Evolutionary conservation across 805 yeast species (phyloP).

Genomic region (Teunomyces kruisii): DNA sequence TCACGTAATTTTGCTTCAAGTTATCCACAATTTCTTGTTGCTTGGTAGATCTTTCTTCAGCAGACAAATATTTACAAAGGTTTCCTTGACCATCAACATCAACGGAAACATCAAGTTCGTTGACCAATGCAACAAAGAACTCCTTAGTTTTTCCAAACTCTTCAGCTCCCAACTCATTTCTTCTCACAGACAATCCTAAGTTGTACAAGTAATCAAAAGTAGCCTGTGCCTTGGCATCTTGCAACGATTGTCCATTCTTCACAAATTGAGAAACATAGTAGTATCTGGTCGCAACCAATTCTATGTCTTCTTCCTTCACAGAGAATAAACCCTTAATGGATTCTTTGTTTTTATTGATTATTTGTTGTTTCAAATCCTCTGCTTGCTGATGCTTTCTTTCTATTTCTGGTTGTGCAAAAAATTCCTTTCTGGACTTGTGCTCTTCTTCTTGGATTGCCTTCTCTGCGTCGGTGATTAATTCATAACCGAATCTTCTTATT

Average conservation of each 20-base stretch:
- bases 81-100: constrained; percentile 48
- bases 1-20: constrained; percentile 19
- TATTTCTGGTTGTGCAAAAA: constrained; percentile 53
- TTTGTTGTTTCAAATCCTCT: constrained; percentile 34
- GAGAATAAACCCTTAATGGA: constrained; percentile 26
- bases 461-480: constrained; percentile 47
- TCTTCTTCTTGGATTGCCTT: constrained; percentile 59
- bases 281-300: constrained; percentile 52
- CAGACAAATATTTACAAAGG: constrained; percentile 38
- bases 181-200: constrained; percentile 38
- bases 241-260: constrained; percentile 55
- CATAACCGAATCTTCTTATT: constrained; percentile 78
- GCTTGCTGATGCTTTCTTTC: constrained; percentile 41
- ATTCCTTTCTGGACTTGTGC: constrained; percentile 67
- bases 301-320: constrained; percentile 28
- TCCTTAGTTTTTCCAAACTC: constrained; percentile 19
- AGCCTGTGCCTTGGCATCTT: constrained; percentile 60
- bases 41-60: constrained; percentile 22
- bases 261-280: constrained; percentile 45
- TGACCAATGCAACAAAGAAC: constrained; percentile 38
- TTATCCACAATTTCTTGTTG: constrained; percentile 18
- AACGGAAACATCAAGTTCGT: constrained; percentile 42
- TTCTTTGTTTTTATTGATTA: constrained; percentile 13
- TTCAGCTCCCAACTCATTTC: constrained; percentile 33
- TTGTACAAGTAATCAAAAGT: constrained; percentile 51